A percentile compares a stretch with the other conserved stretches of the same genome.
Evolutionary conservation across 768 basidiomycete species (phyloP).

Genomic region (Leccinum ochraceum): DNA sequence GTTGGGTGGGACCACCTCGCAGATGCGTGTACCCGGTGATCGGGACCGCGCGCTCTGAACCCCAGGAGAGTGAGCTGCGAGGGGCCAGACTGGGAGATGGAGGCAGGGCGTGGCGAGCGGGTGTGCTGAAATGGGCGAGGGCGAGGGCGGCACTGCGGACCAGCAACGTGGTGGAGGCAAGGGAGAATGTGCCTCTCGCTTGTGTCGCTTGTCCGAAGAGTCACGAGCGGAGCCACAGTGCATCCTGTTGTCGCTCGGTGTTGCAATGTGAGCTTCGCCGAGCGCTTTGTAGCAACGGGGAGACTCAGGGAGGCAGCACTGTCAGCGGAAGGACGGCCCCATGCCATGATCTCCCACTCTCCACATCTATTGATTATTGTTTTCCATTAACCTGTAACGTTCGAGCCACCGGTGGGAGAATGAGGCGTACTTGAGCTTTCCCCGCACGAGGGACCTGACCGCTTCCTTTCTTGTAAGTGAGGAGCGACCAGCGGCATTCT

Average conservation of each 20-base stretch:
- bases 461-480: slow-evolving; percentile 31
- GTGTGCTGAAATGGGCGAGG: background rate
- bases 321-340: slow-evolving; percentile 29
- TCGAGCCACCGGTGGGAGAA: slow-evolving; percentile 35
- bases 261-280: background rate
- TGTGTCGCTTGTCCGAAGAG: background rate
- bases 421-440: slow-evolving; percentile 29
- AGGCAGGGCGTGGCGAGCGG: background rate
- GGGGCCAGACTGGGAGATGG: background rate
- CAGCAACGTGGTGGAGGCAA: background rate
- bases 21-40: background rate
- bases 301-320: slow-evolving; percentile 34
- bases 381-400: slow-evolving; percentile 30
- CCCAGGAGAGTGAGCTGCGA: background rate
- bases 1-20: background rate
- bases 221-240: background rate
- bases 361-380: slow-evolving; percentile 28
- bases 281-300: slow-evolving; percentile 32
- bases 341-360: slow-evolving; percentile 37
- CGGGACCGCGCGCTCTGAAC: background rate
- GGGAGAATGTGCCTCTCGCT: background rate
- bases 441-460: slow-evolving; percentile 21
- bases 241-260: background rate
- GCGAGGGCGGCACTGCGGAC: background rate
- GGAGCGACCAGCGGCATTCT: slow-evolving; percentile 26